Base-by-base conservation (phyloP, 1,139 yeast genomes). In the Lodderomyces parapsilosis region DNA sequence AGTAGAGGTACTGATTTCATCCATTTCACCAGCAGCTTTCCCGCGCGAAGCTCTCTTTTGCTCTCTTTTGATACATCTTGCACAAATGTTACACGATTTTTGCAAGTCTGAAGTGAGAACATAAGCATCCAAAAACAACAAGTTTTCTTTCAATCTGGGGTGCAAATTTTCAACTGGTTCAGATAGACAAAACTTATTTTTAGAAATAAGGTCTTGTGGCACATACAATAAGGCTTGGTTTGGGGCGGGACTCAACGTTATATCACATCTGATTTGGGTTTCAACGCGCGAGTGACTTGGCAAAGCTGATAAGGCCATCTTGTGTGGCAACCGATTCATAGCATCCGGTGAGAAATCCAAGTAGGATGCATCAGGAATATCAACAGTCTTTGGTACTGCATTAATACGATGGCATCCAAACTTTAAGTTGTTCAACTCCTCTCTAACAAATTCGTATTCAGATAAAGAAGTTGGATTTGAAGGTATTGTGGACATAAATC, bases 11-110 rank as follows among this genome's bases (percentile, higher is more conserved):
- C 14, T 39, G 18, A 24, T 25, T 28, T 42, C 44, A 19, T 38
- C 48, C 39, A 38, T 39, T 13, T 38, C 43, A 19, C 51, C 57
- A n/a, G 89, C 90, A 6, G 82, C 76, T 59, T 86, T 85, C 53
- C 91, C 81, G 74, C 93, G 83, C 45, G 93, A 86, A 1, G 98
- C 98, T 53, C 99, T 78, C 64, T 91, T 88, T 57, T 87, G 86
- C 63, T 93, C 98, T 54, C 99, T 77, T 59, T 88, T 85, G 55
- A 90, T 83, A 69, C 99, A 93, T 55, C 94, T 80, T 22, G 83
- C 61, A 66, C 99, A 93, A 50, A 89, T 90, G 55, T 80, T 81
- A 52, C 96, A 86, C 6, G 86, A 79, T 41, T 70, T 68, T 40
- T 48, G 71, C 60, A 55, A 69, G 49, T 74, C 71, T 4, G 76